Evolutionary conservation across 2,329 filamentous ascomycete species (phyloP).

Genomic region (Xylariaceae sp.): DNA sequence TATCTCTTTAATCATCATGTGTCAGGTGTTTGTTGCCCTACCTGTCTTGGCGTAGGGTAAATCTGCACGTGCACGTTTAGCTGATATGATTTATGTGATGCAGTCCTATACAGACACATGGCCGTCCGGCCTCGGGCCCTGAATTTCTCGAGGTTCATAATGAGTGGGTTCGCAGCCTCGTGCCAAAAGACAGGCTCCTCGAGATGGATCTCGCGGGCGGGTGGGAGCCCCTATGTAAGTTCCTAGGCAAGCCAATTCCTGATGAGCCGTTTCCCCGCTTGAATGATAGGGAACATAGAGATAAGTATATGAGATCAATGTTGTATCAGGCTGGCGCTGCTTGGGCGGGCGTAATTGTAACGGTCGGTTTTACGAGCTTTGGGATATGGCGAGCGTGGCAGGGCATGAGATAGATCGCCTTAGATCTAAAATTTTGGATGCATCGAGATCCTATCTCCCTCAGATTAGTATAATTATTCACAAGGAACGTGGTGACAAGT

Average conservation of each 20-base stretch:
- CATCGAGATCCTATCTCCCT: neutral
- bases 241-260: constrained; percentile 40
- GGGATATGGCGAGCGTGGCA: constrained; percentile 7
- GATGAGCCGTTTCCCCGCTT: constrained; percentile 24
- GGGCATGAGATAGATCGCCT: neutral
- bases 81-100: neutral
- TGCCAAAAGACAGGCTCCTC: constrained; percentile 36
- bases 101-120: neutral
- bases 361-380: neutral
- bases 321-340: constrained; percentile 1
- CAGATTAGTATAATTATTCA: too few species aligned
- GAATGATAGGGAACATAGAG: constrained; percentile 7
- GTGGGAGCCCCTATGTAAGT: constrained; percentile 43
- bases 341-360: neutral
- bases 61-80: too few species aligned
- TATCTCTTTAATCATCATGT: too few species aligned
- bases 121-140: neutral
- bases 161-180: constrained; percentile 18
- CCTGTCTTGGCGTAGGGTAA: too few species aligned
- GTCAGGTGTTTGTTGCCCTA: too few species aligned
- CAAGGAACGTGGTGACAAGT: too few species aligned
- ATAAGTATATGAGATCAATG: constrained; percentile 7
- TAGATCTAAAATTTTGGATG: neutral
- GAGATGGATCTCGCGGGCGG: constrained; percentile 38
- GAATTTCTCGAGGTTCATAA: constrained; percentile 12